These are phyloP conservation scores for Suillus tomentosus DNA, from an alignment of 768 basidiomycete genomes.

Conservation along the genomic window DNA sequence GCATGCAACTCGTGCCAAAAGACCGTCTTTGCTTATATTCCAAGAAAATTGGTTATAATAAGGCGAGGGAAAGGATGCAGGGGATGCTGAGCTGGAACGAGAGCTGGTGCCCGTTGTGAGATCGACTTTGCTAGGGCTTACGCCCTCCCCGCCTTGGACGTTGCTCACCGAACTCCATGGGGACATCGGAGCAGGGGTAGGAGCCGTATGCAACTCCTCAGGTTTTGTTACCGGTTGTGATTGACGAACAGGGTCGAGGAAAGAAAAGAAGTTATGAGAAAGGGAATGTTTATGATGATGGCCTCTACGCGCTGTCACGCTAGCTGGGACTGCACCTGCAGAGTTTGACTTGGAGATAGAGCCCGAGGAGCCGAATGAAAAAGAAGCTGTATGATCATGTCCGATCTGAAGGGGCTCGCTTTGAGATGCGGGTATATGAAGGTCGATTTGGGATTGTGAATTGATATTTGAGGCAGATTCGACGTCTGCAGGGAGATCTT, in stretches of 20 bases:
- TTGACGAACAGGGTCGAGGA: slow-evolving; percentile 66
- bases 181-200: slow-evolving; percentile 62
- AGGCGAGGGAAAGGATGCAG: slow-evolving; percentile 5
- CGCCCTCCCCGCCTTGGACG: neutral
- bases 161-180: slow-evolving; percentile 55
- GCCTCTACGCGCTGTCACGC: slow-evolving; percentile 48
- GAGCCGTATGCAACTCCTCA: slow-evolving; percentile 54
- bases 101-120: slow-evolving; percentile 1
- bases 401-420: slow-evolving; percentile 34
- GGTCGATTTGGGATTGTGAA: slow-evolving; percentile 24
- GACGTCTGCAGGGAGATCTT: slow-evolving; percentile 56
- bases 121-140: neutral
- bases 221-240: slow-evolving; percentile 18
- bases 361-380: slow-evolving; percentile 47
- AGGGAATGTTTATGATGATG: slow-evolving; percentile 94
- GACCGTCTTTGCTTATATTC: slow-evolving; percentile 16
- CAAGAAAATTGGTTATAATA: neutral
- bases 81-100: slow-evolving; percentile 26
- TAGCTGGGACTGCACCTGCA: slow-evolving; percentile 13
- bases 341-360: slow-evolving; percentile 40
- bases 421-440: slow-evolving; percentile 45
- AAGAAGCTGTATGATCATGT: slow-evolving; percentile 52
- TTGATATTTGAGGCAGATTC: slow-evolving; percentile 40
- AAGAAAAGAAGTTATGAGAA: slow-evolving; percentile 95
- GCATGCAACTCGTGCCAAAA: slow-evolving; percentile 22